Evolutionary conservation across 306 rosid genomes (phyloP).

Genomic region (Medicago lupulina): DNA sequence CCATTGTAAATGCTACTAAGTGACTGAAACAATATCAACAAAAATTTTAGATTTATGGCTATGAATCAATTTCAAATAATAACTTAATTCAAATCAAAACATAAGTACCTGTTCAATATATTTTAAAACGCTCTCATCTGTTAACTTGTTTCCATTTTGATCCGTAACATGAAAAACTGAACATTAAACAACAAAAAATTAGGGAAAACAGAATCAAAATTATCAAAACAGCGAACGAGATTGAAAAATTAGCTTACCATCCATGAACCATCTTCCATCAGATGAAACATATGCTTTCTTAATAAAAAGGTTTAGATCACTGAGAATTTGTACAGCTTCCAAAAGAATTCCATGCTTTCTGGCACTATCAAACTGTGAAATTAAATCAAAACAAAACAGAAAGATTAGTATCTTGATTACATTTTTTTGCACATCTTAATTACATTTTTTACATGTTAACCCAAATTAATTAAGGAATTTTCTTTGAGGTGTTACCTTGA

Average conservation of each 20-base stretch:
- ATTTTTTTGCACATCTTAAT: neutral
- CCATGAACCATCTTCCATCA: conserved; percentile 98
- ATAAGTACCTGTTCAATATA: conserved; percentile 83
- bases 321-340: conserved; percentile 88
- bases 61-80: conserved; percentile 10
- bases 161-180: conserved; percentile 98
- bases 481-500: conserved; percentile 63
- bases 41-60: neutral
- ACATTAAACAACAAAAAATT: conserved; percentile 24
- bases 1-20: conserved; percentile 69
- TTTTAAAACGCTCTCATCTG: conserved; percentile 78
- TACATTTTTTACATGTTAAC: neutral
- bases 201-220: neutral
- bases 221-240: neutral
- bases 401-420: neutral
- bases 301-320: conserved; percentile 80
- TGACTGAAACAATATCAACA: conserved; percentile 55
- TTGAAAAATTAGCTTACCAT: conserved; percentile 58
- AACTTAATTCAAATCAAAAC: neutral
- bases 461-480: neutral
- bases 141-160: conserved; percentile 78
- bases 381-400: conserved; percentile 24
- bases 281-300: conserved; percentile 94
- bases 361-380: conserved; percentile 83
- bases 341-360: conserved; percentile 88